A percentile compares a stretch with the other conserved stretches of the same genome.
Evolutionary conservation across 805 yeast genomes (phyloP).

Genomic region (Candida saitoana): DNA sequence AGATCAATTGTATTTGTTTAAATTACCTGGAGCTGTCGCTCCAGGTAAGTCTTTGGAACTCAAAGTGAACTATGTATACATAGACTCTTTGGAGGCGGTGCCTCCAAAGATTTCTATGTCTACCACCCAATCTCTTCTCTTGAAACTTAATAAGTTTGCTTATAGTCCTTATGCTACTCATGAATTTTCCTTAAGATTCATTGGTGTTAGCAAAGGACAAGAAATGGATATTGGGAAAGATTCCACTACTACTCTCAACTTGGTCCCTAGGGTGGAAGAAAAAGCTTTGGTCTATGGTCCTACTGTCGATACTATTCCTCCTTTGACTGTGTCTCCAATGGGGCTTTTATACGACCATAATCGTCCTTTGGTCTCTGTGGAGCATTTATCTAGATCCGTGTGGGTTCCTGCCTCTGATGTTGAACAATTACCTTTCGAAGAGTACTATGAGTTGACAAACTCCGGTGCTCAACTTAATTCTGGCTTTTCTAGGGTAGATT

Average conservation of each 20-base stretch:
- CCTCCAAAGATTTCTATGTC: slow-evolving; percentile 61
- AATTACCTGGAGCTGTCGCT: slow-evolving; percentile 61
- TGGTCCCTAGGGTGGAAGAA: slow-evolving; percentile 35
- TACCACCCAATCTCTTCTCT: slow-evolving; percentile 57
- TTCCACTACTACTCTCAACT: slow-evolving; percentile 11
- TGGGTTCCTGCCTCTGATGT: slow-evolving; percentile 88
- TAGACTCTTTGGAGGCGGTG: slow-evolving; percentile 49
- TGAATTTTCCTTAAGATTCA: slow-evolving; percentile 39
- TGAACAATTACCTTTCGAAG: slow-evolving; percentile 68
- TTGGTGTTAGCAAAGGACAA: slow-evolving; percentile 45
- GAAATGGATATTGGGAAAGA: slow-evolving; percentile 35
- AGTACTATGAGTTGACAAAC: slow-evolving; percentile 77
- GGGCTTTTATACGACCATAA: slow-evolving; percentile 61
- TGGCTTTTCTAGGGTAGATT: slow-evolving; percentile 80
- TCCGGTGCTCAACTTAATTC: slow-evolving; percentile 62
- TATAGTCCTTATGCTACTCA: slow-evolving; percentile 59
- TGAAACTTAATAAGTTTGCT: slow-evolving; percentile 52
- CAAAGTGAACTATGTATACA: slow-evolving; percentile 45
- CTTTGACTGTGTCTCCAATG: slow-evolving; percentile 48
- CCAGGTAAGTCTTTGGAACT: slow-evolving; percentile 55
- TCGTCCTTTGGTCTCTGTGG: slow-evolving; percentile 59
- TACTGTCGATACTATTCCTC: slow-evolving; percentile 32
- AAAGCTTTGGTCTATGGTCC: slow-evolving; percentile 55
- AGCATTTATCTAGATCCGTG: slow-evolving; percentile 61
- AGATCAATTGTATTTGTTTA: slow-evolving; percentile 36